A percentile compares a stretch with the other conserved stretches of the same genome.
Conservation (phyloP, 768 basidiomycete species). For the Termitomyces sp. region DNA sequence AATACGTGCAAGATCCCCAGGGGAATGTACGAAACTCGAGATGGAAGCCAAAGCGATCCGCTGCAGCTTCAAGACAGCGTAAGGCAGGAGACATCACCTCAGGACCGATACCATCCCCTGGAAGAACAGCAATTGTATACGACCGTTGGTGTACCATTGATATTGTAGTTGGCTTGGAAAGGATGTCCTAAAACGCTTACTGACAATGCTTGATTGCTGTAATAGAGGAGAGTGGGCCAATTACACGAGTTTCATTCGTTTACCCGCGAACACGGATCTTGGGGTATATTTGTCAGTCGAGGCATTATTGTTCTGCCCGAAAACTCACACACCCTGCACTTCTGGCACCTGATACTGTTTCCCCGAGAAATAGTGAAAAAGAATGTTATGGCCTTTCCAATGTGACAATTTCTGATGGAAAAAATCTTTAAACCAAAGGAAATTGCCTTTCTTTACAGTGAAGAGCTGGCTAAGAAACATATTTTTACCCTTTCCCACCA, state of each 20-base stretch:
- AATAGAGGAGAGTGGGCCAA: neutral
- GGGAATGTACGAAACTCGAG: slow-evolving; percentile 39
- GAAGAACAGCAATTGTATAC: slow-evolving; percentile 41
- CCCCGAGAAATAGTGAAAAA: no score
- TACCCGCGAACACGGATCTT: neutral
- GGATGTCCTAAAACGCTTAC: neutral
- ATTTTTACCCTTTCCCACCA: no score
- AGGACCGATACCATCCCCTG: slow-evolving; percentile 48
- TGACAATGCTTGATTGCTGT: neutral
- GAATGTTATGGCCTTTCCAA: no score
- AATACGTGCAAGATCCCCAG: slow-evolving; percentile 44
- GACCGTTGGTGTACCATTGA: slow-evolving; percentile 15
- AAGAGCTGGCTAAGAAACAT: no score
- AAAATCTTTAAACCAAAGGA: no score
- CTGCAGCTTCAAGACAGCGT: slow-evolving; percentile 37
- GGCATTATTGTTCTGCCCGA: neutral
- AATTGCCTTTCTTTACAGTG: no score
- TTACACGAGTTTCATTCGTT: neutral
- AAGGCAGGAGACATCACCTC: slow-evolving; percentile 47
- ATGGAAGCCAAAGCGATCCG: slow-evolving; percentile 36
- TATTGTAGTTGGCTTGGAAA: neutral
- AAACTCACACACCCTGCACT: neutral
- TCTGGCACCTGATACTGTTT: no score
- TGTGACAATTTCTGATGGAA: no score
- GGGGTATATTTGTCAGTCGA: neutral